Evolutionary conservation across 2,329 filamentous ascomycete genomes (phyloP), one percentile per base, ranked within the genome.

Genomic region (Nemania bipapillata): DNA sequence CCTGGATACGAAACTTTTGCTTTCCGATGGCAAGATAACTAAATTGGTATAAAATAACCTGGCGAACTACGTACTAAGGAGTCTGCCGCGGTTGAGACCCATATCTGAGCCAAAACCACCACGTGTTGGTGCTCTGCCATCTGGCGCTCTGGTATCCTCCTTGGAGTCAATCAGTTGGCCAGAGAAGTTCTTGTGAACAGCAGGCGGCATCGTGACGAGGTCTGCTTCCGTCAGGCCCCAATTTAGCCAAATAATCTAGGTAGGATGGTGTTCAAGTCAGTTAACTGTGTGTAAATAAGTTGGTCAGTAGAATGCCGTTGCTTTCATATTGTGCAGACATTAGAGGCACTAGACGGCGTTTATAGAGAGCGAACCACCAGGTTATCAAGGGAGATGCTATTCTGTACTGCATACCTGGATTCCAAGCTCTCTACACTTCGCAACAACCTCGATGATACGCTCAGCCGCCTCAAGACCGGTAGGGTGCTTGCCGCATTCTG

Each of bases 211-310:
- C 2, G 69, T 75, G 2, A 74, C 73, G 15, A 89, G 74, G 71
- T 89, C 86, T 20, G 78, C 71, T n/a, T 86, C 82, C 0, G 81
- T 85, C 42, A 89, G 78, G 2, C 86, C 86, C 87, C 86, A 89
- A 72, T 75, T 75, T 37, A 76, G 22, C 74, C 74, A 76, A 26
- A 76, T 73, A 37, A 75, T 70, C 74, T 76, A 32, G 11, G 15
- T 17, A 54, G n/a, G 20, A 28, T 37, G 8, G 32, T n/a, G 8
- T 35, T 20, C n/a, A 22, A 3, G 45, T 66, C 20, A 65, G 57
- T 54, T 26, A 17, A 32, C 22, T 12, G 8, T 50, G 11, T 37
- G 9, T 45, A 45, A 40, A 15, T 15, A 15, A 45, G 40, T 17
- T 45, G n/a, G 9, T 45, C 17, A 45, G 3, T 15, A 45, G 15